Evolutionary conservation across 345 rosid genomes (phyloP), one percentile per base, ranked within the genome.

Genomic region (Passiflora organensis): DNA sequence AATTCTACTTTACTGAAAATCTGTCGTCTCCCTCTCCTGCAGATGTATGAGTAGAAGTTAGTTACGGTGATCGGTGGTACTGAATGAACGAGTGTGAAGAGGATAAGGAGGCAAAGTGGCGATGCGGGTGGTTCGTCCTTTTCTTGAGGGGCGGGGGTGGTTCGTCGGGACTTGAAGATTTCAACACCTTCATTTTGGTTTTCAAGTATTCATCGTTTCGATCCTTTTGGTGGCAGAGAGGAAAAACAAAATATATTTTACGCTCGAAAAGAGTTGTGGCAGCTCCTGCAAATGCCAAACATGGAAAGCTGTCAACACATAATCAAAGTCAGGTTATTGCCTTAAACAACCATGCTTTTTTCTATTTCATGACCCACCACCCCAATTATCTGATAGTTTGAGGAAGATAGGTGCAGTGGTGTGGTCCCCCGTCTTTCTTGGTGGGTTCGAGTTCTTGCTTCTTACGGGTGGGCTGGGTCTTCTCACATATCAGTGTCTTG

Each of bases 51-150:
- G 18, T 14, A 21, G 53, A 62, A 56, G 55, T 59, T 69, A 55
- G 78, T 58, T 71, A 71, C 71, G 71, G 58, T 56, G n/a, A n/a
- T 70, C 62, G 68, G 50, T n/a, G 63, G 69, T 53, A 65, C 42
- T 50, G 37, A 69, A 69, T 37, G 59, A 70, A 63, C 51, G 67
- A 61, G 74, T 5, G 67, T 23, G 16, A 48, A 47, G 45, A 59
- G 48, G 53, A 32, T 41, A 53, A 32, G 58, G 36, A 25, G 21
- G 45, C 21, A 55, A 53, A 65, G 48, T 51, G 67, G 60, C 56
- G 65, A 69, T 65, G 71, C 59, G 62, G 65, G 58, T 61, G 45
- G 53, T 62, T 64, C 56, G 70, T 64, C 72, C 19, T 72, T 72
- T 63, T 67, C 70, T 59, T 48, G 54, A 37, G 56, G 52, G 3